These are phyloP conservation scores for Allomyces javanicus DNA, from an alignment of 192 early-diverging fungal genomes.

Conservation along the genomic window DNA sequence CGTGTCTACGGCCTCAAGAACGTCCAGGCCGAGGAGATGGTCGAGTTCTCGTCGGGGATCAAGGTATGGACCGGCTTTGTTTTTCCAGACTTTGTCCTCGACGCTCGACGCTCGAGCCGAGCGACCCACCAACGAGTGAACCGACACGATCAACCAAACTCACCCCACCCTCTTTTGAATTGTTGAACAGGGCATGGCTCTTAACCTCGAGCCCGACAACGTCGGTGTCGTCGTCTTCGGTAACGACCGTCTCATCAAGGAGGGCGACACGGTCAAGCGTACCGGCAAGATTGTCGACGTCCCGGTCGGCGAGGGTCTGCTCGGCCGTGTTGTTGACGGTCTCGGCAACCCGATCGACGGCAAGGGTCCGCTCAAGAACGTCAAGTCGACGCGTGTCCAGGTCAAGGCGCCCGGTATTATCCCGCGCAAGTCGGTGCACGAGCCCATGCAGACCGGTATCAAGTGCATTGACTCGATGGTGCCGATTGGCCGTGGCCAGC, in stretches of 20 bases:
- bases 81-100: not conserved
- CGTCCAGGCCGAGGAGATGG: constrained; percentile 98
- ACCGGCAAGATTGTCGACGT: constrained; percentile 98
- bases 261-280: constrained; percentile 98
- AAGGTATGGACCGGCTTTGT: constrained; percentile 41
- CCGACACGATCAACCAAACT: not conserved
- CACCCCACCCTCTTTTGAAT: not conserved
- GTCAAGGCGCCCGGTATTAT: constrained; percentile 99
- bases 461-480: constrained; percentile 99
- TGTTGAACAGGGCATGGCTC: constrained; percentile 72
- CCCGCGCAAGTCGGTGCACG: constrained; percentile 94
- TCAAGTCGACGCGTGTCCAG: constrained; percentile 77
- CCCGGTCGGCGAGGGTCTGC: constrained; percentile 78
- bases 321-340: constrained; percentile 97
- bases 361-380: constrained; percentile 85
- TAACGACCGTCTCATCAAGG: constrained; percentile 99
- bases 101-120: no score
- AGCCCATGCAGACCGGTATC: constrained; percentile 99
- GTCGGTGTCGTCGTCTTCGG: constrained; percentile 99
- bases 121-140: not conserved
- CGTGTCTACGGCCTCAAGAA: constrained; percentile 98
- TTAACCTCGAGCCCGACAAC: constrained; percentile 99
- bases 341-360: constrained; percentile 99
- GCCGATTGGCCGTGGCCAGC: constrained; percentile 99
- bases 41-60: constrained; percentile 98